Evolutionary conservation across 2,329 filamentous ascomycete genomes (phyloP).

Genomic region (Cladosporium sp.): DNA sequence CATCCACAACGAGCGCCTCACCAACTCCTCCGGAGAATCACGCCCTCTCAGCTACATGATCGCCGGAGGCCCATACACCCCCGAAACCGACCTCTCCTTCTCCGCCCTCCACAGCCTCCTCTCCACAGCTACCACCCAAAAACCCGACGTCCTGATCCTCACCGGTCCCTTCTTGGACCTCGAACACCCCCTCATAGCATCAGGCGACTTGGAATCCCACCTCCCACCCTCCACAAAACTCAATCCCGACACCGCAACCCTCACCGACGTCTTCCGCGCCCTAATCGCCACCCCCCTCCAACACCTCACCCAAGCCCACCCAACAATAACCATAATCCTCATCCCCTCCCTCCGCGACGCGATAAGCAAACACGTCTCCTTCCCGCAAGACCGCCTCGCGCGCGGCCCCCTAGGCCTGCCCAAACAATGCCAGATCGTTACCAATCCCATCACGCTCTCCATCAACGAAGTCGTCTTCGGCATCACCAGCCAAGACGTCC

Average conservation of each 20-base stretch:
- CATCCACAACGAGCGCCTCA: slow-evolving; percentile 63
- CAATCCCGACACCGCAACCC: slow-evolving; percentile 66
- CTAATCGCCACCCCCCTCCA: slow-evolving; percentile 71
- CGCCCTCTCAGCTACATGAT: slow-evolving; percentile 71
- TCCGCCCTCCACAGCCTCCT: slow-evolving; percentile 81
- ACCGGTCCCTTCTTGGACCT: slow-evolving; percentile 85
- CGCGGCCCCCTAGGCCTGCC: slow-evolving; percentile 71
- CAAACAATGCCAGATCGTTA: slow-evolving; percentile 70
- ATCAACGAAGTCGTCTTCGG: slow-evolving; percentile 84
- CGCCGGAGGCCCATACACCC: slow-evolving; percentile 83
- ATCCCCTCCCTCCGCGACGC: slow-evolving; percentile 79
- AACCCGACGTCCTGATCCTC: slow-evolving; percentile 74
- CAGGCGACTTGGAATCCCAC: slow-evolving; percentile 41
- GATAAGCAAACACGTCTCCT: slow-evolving; percentile 77
- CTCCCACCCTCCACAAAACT: slow-evolving; percentile 36
- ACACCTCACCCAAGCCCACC: slow-evolving; percentile 64
- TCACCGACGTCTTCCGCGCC: slow-evolving; percentile 77
- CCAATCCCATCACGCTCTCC: slow-evolving; percentile 84
- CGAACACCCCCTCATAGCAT: slow-evolving; percentile 81
- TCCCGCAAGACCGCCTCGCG: slow-evolving; percentile 70
- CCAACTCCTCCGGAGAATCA: slow-evolving; percentile 54
- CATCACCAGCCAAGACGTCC: slow-evolving; percentile 74
- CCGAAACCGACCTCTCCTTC: slow-evolving; percentile 87
- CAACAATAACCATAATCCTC: slow-evolving; percentile 75
- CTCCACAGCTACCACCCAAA: slow-evolving; percentile 66